Base-by-base conservation (phyloP, 2,329 filamentous ascomycete genomes). In the Aureobasidium musti region DNA sequence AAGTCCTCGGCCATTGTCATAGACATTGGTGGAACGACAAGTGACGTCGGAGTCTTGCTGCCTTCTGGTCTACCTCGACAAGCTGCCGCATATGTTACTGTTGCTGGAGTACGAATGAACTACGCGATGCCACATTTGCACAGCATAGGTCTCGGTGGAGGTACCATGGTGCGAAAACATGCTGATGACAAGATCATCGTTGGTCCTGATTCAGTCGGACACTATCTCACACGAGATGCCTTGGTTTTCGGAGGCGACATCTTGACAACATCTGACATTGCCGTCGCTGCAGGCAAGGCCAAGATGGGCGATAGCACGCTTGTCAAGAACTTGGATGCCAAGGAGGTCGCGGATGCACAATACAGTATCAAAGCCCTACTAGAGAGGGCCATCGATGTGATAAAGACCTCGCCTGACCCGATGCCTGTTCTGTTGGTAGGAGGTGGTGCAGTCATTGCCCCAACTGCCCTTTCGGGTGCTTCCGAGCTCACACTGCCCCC, bases 1-100 rank as follows among this genome's bases (percentile, higher is more conserved):
- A 74, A 71, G 41, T 74, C 71, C 28, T 75, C 70, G 26, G 72
- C 72, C 50, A 84, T 88, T 73, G 86, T 89, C 0, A 83, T 88
- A 1, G 87, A 89, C 70, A 85, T 89, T 66, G 87, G 87, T 0
- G 87, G 87, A 1, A 89, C 87, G 0, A 89, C 87, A 0, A 84
- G 84, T 0, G 87, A 89, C 68, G 83, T 88, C 13, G 86, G 87
- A 0, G 76, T 87, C 0, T 73, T 89, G 3, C 78, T 86, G 5
- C 79, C 82, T 0, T 87, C 82, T 57, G 87, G 87, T 0, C 84
- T 89, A 52, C 87, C 87, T 0, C 79, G 86, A 23, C 84, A 88
- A 73, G 82, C 84, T 41, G 82, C 85, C 1, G 85, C 85, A 0
- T 88, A 86, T 69, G 86, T 84, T 41, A 81, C 86, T 11, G 78